Conservation (phyloP, 768 basidiomycete species). For the Ramaria sp. region DNA sequence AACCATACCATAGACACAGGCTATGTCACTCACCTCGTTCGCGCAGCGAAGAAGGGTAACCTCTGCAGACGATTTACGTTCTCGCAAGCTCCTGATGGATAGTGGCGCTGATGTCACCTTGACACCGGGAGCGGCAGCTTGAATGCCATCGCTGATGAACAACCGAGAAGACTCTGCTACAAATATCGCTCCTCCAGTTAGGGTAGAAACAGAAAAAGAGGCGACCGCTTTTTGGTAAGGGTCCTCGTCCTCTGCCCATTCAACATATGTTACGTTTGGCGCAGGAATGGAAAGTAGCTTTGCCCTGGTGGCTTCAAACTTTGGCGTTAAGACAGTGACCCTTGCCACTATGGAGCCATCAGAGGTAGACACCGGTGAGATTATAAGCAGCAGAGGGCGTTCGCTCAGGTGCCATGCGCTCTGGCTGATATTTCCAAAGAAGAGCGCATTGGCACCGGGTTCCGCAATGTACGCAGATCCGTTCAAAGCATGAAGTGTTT, state of each 20-base stretch:
- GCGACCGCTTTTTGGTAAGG: slow-evolving; percentile 47
- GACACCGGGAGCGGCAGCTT: slow-evolving; percentile 27
- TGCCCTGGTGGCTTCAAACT: slow-evolving; percentile 68
- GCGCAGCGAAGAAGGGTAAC: slow-evolving; percentile 63
- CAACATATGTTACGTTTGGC: slow-evolving; percentile 23
- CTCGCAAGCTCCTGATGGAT: slow-evolving; percentile 50
- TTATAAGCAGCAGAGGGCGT: slow-evolving; percentile 61
- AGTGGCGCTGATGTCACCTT: slow-evolving; percentile 39
- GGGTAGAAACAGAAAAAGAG: slow-evolving; percentile 19
- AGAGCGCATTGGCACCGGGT: slow-evolving; percentile 61
- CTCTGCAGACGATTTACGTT: slow-evolving; percentile 66
- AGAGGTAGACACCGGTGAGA: slow-evolving; percentile 28
- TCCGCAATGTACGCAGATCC: slow-evolving; percentile 70
- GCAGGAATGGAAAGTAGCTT: slow-evolving; percentile 45
- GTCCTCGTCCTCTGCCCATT: slow-evolving; percentile 50
- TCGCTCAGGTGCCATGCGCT: slow-evolving; percentile 64
- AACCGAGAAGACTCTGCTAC: slow-evolving; percentile 51
- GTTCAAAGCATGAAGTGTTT: slow-evolving; percentile 34
- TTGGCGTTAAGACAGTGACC: slow-evolving; percentile 59
- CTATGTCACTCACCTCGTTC: slow-evolving; percentile 52
- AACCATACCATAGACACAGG: background rate
- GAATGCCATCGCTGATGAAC: slow-evolving; percentile 57
- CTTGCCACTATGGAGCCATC: slow-evolving; percentile 25
- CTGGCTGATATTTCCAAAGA: slow-evolving; percentile 61
- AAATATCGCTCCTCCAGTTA: slow-evolving; percentile 31